phyloP scores from a whole-genome alignment of 129 eudicot genomes.

The Ambrosia trifida region DNA sequence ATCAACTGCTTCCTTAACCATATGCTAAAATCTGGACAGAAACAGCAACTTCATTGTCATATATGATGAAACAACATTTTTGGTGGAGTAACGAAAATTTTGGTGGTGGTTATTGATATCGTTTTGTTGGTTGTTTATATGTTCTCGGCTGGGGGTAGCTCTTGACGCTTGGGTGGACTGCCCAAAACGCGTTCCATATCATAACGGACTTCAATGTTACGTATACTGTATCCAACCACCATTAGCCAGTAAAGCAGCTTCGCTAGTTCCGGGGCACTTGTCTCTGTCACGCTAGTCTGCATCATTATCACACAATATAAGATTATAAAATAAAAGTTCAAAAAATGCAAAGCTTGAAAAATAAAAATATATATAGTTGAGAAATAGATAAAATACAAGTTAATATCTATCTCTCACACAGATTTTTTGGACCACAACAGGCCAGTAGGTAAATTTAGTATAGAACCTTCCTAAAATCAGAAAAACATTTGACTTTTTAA shows the following conservation, averaged over 20 bases:
- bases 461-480: neutral
- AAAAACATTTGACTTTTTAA: neutral
- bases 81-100: neutral
- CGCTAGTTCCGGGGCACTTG: constrained; percentile 87
- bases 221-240: constrained; percentile 96
- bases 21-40: constrained; percentile 10
- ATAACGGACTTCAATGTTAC: constrained; percentile 93
- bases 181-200: constrained; percentile 95
- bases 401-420: neutral
- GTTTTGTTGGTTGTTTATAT: constrained; percentile 24
- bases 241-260: constrained; percentile 93
- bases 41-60: constrained; percentile 22
- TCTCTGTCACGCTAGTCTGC: constrained; percentile 83
- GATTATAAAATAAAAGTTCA: neutral
- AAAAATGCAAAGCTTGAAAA: neutral
- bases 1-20: constrained; percentile 7
- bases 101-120: neutral
- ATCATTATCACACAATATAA: neutral
- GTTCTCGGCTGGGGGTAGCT: constrained; percentile 91
- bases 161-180: constrained; percentile 75
- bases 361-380: neutral
- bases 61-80: constrained; percentile 8
- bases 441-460: neutral
- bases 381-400: neutral
- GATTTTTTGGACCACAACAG: neutral